Evolutionary conservation across 1,284 basidiomycete genomes (phyloP).

Genomic region (Moesziomyces globuligerus): DNA sequence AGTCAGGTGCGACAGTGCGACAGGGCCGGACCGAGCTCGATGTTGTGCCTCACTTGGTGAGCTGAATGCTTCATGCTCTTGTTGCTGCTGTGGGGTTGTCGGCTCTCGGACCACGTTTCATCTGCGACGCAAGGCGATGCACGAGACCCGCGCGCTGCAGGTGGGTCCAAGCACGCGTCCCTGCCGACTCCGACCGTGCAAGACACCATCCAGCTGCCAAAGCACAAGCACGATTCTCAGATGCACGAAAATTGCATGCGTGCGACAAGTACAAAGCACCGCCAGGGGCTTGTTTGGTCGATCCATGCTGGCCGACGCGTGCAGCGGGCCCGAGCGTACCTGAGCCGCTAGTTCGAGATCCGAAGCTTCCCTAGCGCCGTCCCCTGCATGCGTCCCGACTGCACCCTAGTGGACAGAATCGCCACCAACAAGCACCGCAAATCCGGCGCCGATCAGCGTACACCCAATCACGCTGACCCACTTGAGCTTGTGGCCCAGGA

Average conservation of each 20-base stretch:
- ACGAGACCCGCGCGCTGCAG: neutral
- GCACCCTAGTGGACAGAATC: conserved; percentile 30
- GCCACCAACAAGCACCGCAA: conserved; percentile 52
- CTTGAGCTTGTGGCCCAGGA: conserved; percentile 55
- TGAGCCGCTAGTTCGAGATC: no score
- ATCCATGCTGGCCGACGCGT: no score
- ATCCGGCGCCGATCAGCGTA: conserved; percentile 57
- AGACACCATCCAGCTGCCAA: neutral
- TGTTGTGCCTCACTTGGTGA: no score
- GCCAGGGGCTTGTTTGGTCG: no score
- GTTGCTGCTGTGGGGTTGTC: neutral
- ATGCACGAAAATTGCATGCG: no score
- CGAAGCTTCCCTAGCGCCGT: no score
- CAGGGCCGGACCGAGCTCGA: no score
- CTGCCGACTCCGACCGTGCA: neutral
- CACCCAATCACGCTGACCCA: conserved; percentile 59
- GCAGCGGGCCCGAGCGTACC: no score
- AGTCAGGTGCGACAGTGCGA: no score
- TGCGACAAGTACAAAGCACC: neutral
- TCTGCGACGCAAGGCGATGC: conserved; percentile 20
- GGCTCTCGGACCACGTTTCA: no score
- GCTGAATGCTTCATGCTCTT: no score
- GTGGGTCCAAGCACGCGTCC: neutral
- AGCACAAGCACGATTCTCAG: neutral
- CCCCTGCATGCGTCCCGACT: no score